Base-by-base conservation (phyloP, 2,329 filamentous ascomycete genomes). In the Penicillium verrucosum region DNA sequence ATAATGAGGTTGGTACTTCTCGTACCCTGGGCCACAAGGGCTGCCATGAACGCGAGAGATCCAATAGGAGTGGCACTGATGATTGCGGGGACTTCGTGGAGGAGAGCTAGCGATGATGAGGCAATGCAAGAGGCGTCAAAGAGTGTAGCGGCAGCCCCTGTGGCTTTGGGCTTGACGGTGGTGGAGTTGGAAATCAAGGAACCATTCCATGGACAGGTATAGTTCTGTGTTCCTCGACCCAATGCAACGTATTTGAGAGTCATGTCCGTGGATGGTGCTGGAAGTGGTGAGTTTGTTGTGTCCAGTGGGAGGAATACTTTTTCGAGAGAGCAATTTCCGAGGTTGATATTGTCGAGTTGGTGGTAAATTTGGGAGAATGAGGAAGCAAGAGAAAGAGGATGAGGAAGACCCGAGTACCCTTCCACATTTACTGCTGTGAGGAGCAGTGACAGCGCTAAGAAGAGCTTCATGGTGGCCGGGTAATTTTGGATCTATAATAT, bases 151-250 rank as follows among this genome's bases (percentile, higher is more conserved):
- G 75, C 67, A 23, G 80, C 79, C 10, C 78, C 78, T 36, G 75
- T 66, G 9, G 77, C 64, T 14, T 64, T 57, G 14, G 80, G 78
- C 0, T 53, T 50, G 11, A 65, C 50, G 0, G 45, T 40, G 10
- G 56, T 36, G 14, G 32, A 8, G 32, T 43, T 46, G 25, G 45
- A 45, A 7, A 60, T 34, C 11, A 40, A 38, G 29, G 70, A 63
- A 4, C 60, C 58, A 7, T 66, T 53, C 34, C 63, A 61, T 36
- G 62, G 47, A 60, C 80, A 82, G 16, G 76, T 77, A 64, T 81
- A 82, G 70, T 81, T 82, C 59, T 82, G 79, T 12, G 77, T 80
- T 38, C 80, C 80, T 25, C 73, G 69, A 52, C 80, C 80, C 21
- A 80, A 60, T 6, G 75, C 75, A 48, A 82, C 66, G 59, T 77